Evolutionary conservation across 306 rosid species (phyloP).

Genomic region (Acacia acuminata): DNA sequence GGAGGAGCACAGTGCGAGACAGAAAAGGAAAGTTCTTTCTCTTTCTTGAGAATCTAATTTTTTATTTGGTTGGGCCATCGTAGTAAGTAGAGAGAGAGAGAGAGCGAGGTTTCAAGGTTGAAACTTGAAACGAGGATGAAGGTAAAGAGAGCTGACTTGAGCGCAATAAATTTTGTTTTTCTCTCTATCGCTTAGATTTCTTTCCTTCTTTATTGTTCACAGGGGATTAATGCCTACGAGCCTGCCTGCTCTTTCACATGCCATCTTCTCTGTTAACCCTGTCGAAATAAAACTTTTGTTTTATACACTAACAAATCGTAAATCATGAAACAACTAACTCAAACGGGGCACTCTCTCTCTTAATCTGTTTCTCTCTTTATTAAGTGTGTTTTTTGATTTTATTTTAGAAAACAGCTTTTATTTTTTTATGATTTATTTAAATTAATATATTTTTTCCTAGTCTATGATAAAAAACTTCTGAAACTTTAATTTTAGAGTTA

Average conservation of each 20-base stretch:
- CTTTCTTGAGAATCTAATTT: constrained; percentile 10
- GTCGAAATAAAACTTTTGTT: no score
- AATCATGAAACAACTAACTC: no score
- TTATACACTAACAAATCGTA: no score
- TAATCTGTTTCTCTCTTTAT: neutral
- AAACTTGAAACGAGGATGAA: neutral
- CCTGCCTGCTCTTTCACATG: neutral
- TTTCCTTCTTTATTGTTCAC: neutral
- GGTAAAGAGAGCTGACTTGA: constrained; percentile 1
- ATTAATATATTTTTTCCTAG: no score
- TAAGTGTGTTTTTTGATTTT: neutral
- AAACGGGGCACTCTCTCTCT: no score
- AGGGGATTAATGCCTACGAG: neutral
- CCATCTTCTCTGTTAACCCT: neutral
- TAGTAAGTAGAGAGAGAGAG: neutral
- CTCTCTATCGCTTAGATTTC: neutral
- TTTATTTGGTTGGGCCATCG: neutral
- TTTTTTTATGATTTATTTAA: no score
- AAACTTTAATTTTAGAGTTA: no score
- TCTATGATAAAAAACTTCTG: no score
- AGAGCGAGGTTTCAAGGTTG: neutral
- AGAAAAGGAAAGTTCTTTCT: constrained; percentile 29
- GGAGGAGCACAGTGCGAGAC: neutral
- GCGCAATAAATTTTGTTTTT: neutral
- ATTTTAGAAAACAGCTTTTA: no score